Evolutionary conservation across 2,329 filamentous ascomycete genomes (phyloP).

Genomic region (Fusarium sp.): DNA sequence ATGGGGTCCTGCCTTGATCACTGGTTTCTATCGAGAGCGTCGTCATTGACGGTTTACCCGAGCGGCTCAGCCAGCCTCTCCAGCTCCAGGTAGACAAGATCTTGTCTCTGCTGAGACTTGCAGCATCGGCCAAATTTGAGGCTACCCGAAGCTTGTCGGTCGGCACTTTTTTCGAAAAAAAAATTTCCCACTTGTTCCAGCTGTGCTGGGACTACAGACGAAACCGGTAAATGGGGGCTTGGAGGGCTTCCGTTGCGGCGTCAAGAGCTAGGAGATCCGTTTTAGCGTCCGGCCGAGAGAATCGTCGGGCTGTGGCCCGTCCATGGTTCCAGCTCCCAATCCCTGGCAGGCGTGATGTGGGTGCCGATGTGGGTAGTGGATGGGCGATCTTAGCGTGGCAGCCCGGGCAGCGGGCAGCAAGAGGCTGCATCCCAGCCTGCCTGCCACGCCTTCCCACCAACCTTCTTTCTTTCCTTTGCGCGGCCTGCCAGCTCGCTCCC

Average conservation of each 20-base stretch:
- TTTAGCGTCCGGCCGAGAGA: constrained; percentile 21
- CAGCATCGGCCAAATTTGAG: constrained; percentile 18
- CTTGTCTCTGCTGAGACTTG: not conserved
- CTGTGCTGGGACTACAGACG: not conserved
- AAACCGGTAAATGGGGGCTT: constrained; percentile 6
- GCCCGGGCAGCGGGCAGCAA: constrained; percentile 4
- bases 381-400: constrained; percentile 39
- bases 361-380: constrained; percentile 26
- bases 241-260: not conserved
- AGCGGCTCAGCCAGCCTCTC: not conserved
- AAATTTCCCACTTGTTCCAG: constrained; percentile 1
- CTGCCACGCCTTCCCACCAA: constrained; percentile 15
- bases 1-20: constrained; percentile 14
- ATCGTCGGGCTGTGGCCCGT: not conserved
- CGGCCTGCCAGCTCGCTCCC: not conserved
- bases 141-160: constrained; percentile 20
- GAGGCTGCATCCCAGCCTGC: constrained; percentile 4
- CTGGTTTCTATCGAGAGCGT: not conserved
- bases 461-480: constrained; percentile 13
- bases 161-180: constrained; percentile 4
- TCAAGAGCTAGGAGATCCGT: constrained; percentile 7
- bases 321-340: constrained; percentile 14
- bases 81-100: not conserved
- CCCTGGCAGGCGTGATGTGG: constrained; percentile 10
- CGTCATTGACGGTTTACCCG: constrained; percentile 22